These are phyloP conservation scores for Neurospora tetrasperma DNA, from an alignment of 495 filamentous ascomycete genomes.

Conservation along the genomic window DNA sequence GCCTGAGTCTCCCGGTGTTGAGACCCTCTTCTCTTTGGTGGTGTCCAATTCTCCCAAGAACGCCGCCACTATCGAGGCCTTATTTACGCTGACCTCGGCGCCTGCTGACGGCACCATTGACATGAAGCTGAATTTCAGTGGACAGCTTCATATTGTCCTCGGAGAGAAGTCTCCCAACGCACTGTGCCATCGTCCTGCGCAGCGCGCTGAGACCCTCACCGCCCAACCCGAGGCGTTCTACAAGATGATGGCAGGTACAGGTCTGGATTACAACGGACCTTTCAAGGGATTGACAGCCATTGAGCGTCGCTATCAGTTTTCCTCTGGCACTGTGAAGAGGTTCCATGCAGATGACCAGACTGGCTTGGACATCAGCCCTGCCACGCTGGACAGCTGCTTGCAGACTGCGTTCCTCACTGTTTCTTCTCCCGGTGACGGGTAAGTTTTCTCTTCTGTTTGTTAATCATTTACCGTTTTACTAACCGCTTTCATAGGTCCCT, in stretches of 20 bases:
- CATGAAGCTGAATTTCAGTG: slow-evolving; percentile 30
- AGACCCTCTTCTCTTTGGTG: slow-evolving; percentile 34
- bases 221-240: slow-evolving; percentile 33
- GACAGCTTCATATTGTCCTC: slow-evolving; percentile 22
- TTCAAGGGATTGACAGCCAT: slow-evolving; percentile 31
- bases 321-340: slow-evolving; percentile 26
- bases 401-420: slow-evolving; percentile 36
- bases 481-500: slow-evolving; percentile 11
- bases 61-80: slow-evolving; percentile 21
- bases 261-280: slow-evolving; percentile 32
- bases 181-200: slow-evolving; percentile 16
- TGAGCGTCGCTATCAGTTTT: slow-evolving; percentile 36
- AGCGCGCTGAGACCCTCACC: slow-evolving; percentile 23
- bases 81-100: slow-evolving; percentile 28
- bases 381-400: slow-evolving; percentile 37
- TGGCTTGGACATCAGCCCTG: slow-evolving; percentile 33
- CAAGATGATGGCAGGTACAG: slow-evolving; percentile 30
- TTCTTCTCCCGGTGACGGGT: slow-evolving; percentile 33
- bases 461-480: neutral
- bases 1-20: slow-evolving; percentile 32
- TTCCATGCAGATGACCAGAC: slow-evolving; percentile 24
- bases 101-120: slow-evolving; percentile 22
- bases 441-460: neutral
- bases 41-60: slow-evolving; percentile 5
- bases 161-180: slow-evolving; percentile 14